Evolutionary conservation across 345 rosid species (phyloP).

Genomic region (Aquilaria malaccensis): DNA sequence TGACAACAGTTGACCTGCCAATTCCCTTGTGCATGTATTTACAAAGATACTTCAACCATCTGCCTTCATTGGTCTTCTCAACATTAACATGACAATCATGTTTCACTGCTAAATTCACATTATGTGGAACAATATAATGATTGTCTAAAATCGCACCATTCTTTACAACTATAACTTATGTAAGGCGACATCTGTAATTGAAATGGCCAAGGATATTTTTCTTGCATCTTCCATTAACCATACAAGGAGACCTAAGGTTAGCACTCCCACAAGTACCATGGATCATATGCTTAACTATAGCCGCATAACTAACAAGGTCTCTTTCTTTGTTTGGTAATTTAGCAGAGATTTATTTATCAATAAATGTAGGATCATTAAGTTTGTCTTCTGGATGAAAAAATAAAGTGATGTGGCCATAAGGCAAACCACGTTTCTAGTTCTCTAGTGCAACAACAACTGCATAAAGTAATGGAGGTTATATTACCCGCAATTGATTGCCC

Average conservation of each 20-base stretch:
- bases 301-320: neutral
- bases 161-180: neutral
- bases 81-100: too few species aligned
- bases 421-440: neutral
- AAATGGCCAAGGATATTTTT: neutral
- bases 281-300: neutral
- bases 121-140: too few species aligned
- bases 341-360: neutral
- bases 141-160: neutral
- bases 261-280: neutral
- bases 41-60: too few species aligned
- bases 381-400: neutral
- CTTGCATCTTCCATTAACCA: neutral
- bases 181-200: neutral
- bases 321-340: neutral
- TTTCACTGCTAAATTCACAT: too few species aligned
- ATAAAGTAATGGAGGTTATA: neutral
- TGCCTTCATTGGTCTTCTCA: too few species aligned
- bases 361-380: neutral
- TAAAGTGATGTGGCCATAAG: neutral
- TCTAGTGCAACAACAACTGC: neutral
- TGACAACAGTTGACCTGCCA: neutral
- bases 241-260: neutral
- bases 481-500: neutral
- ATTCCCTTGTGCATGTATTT: too few species aligned